These are phyloP conservation scores for Pilatotrama ljubarskyi DNA, from an alignment of 768 basidiomycete species.

Conservation along the genomic window DNA sequence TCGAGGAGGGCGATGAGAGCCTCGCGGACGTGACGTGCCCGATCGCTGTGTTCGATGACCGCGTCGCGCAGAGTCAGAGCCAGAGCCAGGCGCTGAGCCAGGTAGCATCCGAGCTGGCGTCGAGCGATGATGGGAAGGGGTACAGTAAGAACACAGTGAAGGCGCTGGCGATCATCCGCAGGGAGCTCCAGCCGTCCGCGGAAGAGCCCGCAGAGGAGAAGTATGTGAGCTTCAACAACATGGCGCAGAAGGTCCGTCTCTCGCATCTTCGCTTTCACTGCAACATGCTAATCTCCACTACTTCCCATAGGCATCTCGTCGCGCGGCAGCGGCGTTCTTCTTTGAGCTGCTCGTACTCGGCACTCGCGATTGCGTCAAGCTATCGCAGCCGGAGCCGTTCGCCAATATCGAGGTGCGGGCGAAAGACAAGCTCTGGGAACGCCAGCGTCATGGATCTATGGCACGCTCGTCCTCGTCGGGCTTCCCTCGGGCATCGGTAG, in stretches of 20 bases:
- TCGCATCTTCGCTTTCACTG: background rate
- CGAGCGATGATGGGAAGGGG: constrained; percentile 62
- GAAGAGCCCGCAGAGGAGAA: constrained; percentile 53
- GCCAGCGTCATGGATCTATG: constrained; percentile 47
- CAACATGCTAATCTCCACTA: background rate
- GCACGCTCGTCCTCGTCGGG: constrained; percentile 49
- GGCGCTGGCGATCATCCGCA: constrained; percentile 73
- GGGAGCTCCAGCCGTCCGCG: constrained; percentile 61
- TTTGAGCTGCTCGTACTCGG: constrained; percentile 95
- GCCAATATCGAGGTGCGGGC: constrained; percentile 83
- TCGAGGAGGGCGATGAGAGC: constrained; percentile 61
- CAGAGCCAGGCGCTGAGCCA: constrained; percentile 44
- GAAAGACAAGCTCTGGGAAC: constrained; percentile 86
- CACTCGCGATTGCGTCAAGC: constrained; percentile 86
- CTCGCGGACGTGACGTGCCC: constrained; percentile 74
- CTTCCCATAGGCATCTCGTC: constrained; percentile 78
- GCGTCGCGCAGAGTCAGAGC: constrained; percentile 50
- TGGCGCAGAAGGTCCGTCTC: constrained; percentile 68
- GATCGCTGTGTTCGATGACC: constrained; percentile 78
- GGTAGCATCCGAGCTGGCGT: constrained; percentile 24
- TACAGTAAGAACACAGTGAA: constrained; percentile 90
- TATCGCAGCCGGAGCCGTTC: constrained; percentile 73
- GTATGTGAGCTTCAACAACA: constrained; percentile 71
- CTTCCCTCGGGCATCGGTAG: constrained; percentile 27
- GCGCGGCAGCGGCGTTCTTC: constrained; percentile 95